phyloP scores from a whole-genome alignment of 2,329 filamentous ascomycete genomes.

The Fusarium transvaalense region DNA sequence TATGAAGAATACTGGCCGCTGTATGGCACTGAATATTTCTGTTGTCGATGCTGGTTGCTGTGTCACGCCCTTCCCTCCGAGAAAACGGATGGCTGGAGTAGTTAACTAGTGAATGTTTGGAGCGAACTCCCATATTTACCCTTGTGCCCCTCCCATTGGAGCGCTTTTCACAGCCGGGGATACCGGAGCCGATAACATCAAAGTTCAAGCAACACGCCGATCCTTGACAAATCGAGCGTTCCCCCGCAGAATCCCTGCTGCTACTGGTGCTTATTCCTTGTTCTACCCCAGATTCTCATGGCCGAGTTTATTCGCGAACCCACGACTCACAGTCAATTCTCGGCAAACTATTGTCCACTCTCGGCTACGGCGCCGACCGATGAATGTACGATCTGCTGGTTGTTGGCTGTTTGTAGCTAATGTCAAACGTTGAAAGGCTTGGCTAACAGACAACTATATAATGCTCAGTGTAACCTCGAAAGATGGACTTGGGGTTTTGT shows the following conservation, averaged over 20 bases:
- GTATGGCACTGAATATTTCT: too few relatives aligned
- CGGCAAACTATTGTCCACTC: neutral
- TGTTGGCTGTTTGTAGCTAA: slow-evolving; percentile 13
- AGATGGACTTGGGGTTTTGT: neutral
- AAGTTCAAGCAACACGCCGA: neutral
- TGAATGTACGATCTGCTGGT: neutral
- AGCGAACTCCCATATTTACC: too few relatives aligned
- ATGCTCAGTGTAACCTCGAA: neutral
- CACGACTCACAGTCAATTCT: neutral
- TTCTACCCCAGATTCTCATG: slow-evolving; percentile 24
- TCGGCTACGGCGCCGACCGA: slow-evolving; percentile 9
- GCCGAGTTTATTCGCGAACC: slow-evolving; percentile 18
- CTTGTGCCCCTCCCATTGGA: neutral
- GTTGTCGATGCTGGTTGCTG: too few relatives aligned
- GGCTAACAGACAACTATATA: slow-evolving; percentile 7
- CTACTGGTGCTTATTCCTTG: slow-evolving; percentile 8
- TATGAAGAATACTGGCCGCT: too few relatives aligned
- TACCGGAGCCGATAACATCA: slow-evolving; percentile 14
- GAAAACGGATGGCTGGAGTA: neutral
- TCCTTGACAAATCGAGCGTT: neutral
- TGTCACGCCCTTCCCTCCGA: neutral
- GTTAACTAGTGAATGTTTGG: too few relatives aligned
- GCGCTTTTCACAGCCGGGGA: slow-evolving; percentile 21
- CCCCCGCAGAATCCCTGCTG: slow-evolving; percentile 17
- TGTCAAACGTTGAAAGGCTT: neutral